Percentiles rank a stretch among this genome's conserved stretches.
Conservation (phyloP, 164 flowering plant genomes). For the Piper longum region DNA sequence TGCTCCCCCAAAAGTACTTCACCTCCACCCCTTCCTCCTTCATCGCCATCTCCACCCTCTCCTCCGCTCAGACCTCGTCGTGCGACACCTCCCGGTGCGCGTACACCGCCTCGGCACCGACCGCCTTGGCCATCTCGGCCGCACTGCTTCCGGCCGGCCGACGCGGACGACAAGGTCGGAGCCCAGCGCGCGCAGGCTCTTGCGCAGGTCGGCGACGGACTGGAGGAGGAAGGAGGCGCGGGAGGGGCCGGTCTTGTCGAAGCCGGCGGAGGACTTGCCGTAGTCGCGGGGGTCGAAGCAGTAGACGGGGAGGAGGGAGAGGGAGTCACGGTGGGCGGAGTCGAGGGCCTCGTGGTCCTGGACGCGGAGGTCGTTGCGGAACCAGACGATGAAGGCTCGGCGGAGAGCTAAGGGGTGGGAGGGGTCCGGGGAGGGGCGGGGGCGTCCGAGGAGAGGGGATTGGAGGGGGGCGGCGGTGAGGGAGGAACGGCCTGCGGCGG, state of each 20-base stretch:
- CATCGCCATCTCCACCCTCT: conserved; percentile 58
- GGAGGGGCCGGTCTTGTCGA: conserved; percentile 78
- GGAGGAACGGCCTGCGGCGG: conserved; percentile 13
- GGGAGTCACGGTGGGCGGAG: conserved; percentile 62
- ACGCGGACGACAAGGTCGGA: conserved; percentile 77
- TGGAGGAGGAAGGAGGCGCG: conserved; percentile 67
- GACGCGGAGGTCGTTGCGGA: conserved; percentile 78
- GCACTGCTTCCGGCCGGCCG: conserved; percentile 70
- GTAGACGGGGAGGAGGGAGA: conserved; percentile 77
- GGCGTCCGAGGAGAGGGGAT: conserved; percentile 33
- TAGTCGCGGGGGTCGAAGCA: conserved; percentile 86
- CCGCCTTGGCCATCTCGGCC: conserved; percentile 54
- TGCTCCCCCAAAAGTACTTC: conserved; percentile 97
- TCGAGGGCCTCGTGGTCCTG: conserved; percentile 78
- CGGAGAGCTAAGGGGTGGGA: conserved; percentile 53
- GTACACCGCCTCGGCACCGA: conserved; percentile 85
- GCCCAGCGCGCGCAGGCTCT: conserved; percentile 53
- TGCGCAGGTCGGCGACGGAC: conserved; percentile 63
- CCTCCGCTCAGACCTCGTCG: conserved; percentile 73
- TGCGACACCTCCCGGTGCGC: conserved; percentile 65
- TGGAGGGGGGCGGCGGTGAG: conserved; percentile 52
- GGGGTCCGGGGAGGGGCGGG: conserved; percentile 64
- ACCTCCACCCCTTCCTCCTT: conserved; percentile 82
- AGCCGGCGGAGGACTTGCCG: conserved; percentile 80
- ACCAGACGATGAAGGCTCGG: conserved; percentile 76